These are phyloP conservation scores for Arxiozyma bovina DNA, from an alignment of 1,139 yeast genomes.

Conservation along the genomic window DNA sequence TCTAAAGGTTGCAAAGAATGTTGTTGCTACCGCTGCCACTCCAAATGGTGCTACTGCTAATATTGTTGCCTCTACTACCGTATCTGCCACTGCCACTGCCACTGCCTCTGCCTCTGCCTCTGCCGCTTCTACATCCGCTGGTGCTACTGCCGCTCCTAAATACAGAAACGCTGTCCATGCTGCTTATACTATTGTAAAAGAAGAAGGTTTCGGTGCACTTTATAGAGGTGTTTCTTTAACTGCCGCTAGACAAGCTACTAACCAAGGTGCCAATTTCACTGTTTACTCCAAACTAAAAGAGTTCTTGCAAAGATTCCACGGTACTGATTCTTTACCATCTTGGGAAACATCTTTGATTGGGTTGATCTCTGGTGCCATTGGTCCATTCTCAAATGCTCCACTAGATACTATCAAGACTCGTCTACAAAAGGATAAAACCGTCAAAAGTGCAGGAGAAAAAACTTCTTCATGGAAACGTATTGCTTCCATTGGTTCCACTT, in stretches of 20 bases:
- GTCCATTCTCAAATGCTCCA: constrained; percentile 96
- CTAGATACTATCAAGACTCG: constrained; percentile 95
- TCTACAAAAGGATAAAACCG: constrained; percentile 81
- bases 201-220: constrained; percentile 82
- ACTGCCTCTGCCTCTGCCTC: constrained; percentile 4
- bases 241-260: constrained; percentile 95
- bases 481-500: constrained; percentile 67
- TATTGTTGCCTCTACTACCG: constrained; percentile 26
- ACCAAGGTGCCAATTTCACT: constrained; percentile 97
- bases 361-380: constrained; percentile 88
- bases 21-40: constrained; percentile 31
- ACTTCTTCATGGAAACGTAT: constrained; percentile 56
- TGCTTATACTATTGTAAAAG: constrained; percentile 70
- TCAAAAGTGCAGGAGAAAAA: constrained; percentile 42
- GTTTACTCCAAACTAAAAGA: constrained; percentile 83
- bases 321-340: constrained; percentile 59
- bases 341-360: constrained; percentile 95
- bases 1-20: neutral
- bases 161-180: constrained; percentile 93
- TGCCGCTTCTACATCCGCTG: constrained; percentile 27
- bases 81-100: constrained; percentile 27
- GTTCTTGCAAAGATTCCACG: constrained; percentile 57
- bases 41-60: constrained; percentile 42
- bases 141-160: constrained; percentile 47
- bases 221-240: constrained; percentile 94